A percentile compares a stretch with the other conserved stretches of the same genome.
phyloP scores from a whole-genome alignment of 2,329 filamentous ascomycete genomes.

The Cordyceps cicadae region DNA sequence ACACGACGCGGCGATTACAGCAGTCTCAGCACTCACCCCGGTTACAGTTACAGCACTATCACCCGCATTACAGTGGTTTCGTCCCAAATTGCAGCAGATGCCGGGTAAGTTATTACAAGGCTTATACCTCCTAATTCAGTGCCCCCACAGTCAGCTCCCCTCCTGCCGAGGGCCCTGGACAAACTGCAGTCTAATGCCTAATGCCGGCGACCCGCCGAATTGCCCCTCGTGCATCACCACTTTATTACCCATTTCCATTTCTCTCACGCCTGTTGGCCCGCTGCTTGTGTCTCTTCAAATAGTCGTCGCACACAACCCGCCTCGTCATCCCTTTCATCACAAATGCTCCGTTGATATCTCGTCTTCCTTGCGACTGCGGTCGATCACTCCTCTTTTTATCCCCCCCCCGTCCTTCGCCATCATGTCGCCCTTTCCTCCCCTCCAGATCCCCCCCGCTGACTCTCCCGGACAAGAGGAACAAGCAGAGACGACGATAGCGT shows the following conservation, averaged over 20 bases:
- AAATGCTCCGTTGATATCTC: not conserved
- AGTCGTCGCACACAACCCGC: not conserved
- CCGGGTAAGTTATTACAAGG: not conserved
- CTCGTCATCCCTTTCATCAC: too few relatives aligned
- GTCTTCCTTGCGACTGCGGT: constrained; percentile 1
- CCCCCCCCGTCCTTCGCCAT: not conserved
- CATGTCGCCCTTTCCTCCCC: constrained; percentile 3
- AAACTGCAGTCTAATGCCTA: too few relatives aligned
- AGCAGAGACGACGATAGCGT: constrained; percentile 3
- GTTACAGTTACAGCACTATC: too few relatives aligned
- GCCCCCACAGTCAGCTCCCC: too few relatives aligned
- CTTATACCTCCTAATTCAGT: not conserved
- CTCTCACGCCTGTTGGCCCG: too few relatives aligned
- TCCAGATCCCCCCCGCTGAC: not conserved
- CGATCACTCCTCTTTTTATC: not conserved
- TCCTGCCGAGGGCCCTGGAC: too few relatives aligned
- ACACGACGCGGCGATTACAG: not conserved
- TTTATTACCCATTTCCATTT: too few relatives aligned
- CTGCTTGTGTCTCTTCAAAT: too few relatives aligned
- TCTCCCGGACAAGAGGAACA: not conserved
- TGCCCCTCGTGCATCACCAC: too few relatives aligned
- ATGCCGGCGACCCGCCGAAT: too few relatives aligned
- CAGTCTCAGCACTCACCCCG: not conserved
- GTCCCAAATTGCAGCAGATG: too few relatives aligned
- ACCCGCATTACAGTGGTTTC: too few relatives aligned